Conservation (phyloP, 495 filamentous ascomycete genomes). For the Trichoderma gamsii region DNA sequence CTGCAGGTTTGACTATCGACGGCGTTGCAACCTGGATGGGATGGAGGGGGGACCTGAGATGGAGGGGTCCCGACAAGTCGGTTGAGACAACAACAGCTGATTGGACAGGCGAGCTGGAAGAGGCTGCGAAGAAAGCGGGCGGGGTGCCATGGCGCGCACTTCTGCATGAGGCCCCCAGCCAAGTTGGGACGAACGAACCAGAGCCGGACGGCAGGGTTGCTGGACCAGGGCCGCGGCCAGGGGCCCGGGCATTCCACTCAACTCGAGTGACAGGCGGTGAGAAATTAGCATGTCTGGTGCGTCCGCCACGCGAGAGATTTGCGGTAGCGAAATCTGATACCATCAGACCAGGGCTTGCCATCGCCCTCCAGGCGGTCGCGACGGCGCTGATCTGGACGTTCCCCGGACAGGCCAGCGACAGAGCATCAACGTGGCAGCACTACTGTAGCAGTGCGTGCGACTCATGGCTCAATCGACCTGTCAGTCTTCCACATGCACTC, state of each 20-base stretch:
- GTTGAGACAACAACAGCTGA: not conserved
- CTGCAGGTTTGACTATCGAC: not conserved
- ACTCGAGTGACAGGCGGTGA: slow-evolving; percentile 6
- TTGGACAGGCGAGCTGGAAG: not conserved
- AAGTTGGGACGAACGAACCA: not conserved
- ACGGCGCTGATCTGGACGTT: too few species aligned
- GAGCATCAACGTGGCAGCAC: too few species aligned
- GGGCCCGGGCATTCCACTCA: too few species aligned
- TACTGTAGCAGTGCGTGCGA: too few species aligned
- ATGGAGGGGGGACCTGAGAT: not conserved
- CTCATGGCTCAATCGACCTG: too few species aligned
- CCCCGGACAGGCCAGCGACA: too few species aligned
- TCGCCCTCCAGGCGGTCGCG: too few species aligned
- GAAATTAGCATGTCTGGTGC: not conserved
- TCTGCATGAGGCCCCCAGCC: not conserved
- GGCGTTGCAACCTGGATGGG: slow-evolving; percentile 6
- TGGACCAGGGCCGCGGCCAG: not conserved
- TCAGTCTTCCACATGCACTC: too few species aligned
- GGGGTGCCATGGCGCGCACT: not conserved
- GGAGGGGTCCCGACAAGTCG: slow-evolving; percentile 3
- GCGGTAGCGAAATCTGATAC: not conserved
- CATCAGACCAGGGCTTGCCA: not conserved
- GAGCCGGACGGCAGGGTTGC: not conserved
- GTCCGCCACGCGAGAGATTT: slow-evolving; percentile 8
- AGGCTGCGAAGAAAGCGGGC: not conserved